phyloP scores from a whole-genome alignment of 2,329 filamentous ascomycete species.

The Sclerotinia nivalis region DNA sequence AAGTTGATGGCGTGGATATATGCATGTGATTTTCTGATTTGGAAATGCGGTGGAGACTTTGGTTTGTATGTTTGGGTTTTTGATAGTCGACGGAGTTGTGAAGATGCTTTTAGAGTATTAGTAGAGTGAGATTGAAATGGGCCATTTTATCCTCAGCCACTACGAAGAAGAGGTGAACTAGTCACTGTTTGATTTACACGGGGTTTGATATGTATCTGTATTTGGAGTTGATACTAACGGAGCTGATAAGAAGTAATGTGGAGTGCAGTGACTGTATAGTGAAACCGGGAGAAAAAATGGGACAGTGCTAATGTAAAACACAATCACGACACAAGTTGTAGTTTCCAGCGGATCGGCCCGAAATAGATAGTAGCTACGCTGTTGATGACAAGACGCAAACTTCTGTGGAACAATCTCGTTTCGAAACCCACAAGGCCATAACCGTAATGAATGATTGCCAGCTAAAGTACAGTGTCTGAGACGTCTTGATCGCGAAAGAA shows the following conservation, averaged over 20 bases:
- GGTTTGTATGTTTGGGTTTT: background rate
- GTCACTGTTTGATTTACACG: background rate
- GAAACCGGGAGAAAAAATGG: background rate
- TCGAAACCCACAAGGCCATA: background rate
- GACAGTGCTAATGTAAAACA: background rate
- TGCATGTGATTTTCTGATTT: background rate
- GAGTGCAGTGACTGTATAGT: background rate
- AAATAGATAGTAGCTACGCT: background rate
- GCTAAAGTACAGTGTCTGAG: background rate
- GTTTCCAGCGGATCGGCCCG: background rate
- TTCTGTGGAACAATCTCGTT: background rate
- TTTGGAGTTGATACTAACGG: background rate
- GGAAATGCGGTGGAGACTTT: background rate
- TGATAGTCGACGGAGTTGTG: background rate
- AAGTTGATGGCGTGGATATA: background rate
- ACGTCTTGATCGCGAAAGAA: background rate
- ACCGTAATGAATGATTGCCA: background rate
- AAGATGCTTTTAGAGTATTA: background rate
- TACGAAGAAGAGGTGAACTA: background rate
- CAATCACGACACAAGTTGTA: background rate
- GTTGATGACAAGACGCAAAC: background rate
- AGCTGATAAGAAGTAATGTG: background rate
- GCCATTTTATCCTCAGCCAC: background rate
- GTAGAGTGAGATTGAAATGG: background rate
- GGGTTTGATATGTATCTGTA: too few species aligned